Conservation (phyloP, 2,329 filamentous ascomycete species). For the Fusarium floridanum region DNA sequence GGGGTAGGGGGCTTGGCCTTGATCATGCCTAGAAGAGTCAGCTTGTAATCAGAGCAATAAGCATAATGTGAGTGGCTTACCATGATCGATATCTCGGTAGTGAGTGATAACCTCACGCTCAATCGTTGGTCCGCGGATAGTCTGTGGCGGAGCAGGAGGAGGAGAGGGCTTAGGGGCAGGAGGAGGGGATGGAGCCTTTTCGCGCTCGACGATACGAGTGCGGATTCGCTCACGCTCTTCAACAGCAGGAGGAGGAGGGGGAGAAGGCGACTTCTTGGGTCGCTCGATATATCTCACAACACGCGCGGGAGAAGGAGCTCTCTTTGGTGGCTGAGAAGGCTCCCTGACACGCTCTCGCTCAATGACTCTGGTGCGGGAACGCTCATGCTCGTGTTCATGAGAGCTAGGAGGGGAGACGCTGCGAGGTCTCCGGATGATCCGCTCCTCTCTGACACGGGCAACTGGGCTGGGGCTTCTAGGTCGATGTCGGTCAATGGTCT, state of each 20-base stretch:
- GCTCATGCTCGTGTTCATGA: conserved; percentile 54
- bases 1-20: conserved; percentile 59
- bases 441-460: conserved; percentile 57
- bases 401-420: conserved; percentile 58
- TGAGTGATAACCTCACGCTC: conserved; percentile 92
- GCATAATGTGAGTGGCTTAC: conserved; percentile 59
- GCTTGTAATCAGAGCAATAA: background rate
- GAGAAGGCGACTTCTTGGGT: conserved; percentile 52
- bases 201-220: conserved; percentile 63
- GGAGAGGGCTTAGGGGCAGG: conserved; percentile 65
- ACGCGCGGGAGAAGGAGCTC: conserved; percentile 53
- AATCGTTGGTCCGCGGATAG: conserved; percentile 82
- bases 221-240: conserved; percentile 61
- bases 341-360: conserved; percentile 51
- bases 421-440: conserved; percentile 58
- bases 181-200: conserved; percentile 50
- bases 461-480: conserved; percentile 59
- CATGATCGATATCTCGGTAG: conserved; percentile 89
- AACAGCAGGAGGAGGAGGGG: conserved; percentile 17
- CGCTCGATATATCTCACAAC: conserved; percentile 59
- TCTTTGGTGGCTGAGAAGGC: conserved; percentile 54
- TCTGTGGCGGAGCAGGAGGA: conserved; percentile 70
- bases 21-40: conserved; percentile 58
- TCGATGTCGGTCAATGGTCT: conserved; percentile 65
- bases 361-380: conserved; percentile 49